phyloP scores from a whole-genome alignment of 495 filamentous ascomycete species.

The Penicillium diatomitis region DNA sequence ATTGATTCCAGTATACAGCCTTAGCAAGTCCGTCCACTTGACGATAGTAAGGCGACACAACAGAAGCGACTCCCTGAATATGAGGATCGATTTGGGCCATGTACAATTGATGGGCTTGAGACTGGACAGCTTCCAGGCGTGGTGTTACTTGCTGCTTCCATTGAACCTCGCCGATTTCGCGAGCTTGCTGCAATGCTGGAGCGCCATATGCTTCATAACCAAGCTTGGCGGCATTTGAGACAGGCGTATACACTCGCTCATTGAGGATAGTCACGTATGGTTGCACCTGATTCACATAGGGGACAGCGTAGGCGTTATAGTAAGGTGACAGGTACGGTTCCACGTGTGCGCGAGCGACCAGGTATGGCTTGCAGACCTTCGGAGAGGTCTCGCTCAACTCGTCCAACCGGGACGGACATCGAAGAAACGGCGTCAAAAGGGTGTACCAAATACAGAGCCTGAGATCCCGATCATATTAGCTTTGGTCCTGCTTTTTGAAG shows the following conservation, averaged over 20 bases:
- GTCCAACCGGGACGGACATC: constrained; percentile 64
- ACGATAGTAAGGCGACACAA: constrained; percentile 62
- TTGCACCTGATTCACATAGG: constrained; percentile 65
- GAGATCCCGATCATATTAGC: not conserved
- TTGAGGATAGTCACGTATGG: constrained; percentile 67
- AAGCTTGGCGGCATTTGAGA: constrained; percentile 49
- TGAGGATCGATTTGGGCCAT: constrained; percentile 61
- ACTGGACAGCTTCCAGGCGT: constrained; percentile 53
- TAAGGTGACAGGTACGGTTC: constrained; percentile 76
- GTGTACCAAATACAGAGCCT: constrained; percentile 83
- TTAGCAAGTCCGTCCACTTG: constrained; percentile 49
- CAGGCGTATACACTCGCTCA: constrained; percentile 56
- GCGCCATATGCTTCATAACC: constrained; percentile 67
- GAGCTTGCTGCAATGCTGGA: constrained; percentile 58
- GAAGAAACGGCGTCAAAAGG: constrained; percentile 67
- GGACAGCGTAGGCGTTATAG: constrained; percentile 73
- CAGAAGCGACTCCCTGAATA: constrained; percentile 47
- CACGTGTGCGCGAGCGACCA: constrained; percentile 57
- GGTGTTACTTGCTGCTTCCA: constrained; percentile 74
- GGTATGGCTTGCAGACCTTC: constrained; percentile 74
- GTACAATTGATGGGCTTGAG: constrained; percentile 55
- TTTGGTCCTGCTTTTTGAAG: not conserved
- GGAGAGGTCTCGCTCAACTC: constrained; percentile 63
- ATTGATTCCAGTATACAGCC: constrained; percentile 57
- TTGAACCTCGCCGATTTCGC: constrained; percentile 54